These are phyloP conservation scores for Cetraspora pellucida DNA, from an alignment of 192 early-diverging fungal genomes.

Conservation along the genomic window DNA sequence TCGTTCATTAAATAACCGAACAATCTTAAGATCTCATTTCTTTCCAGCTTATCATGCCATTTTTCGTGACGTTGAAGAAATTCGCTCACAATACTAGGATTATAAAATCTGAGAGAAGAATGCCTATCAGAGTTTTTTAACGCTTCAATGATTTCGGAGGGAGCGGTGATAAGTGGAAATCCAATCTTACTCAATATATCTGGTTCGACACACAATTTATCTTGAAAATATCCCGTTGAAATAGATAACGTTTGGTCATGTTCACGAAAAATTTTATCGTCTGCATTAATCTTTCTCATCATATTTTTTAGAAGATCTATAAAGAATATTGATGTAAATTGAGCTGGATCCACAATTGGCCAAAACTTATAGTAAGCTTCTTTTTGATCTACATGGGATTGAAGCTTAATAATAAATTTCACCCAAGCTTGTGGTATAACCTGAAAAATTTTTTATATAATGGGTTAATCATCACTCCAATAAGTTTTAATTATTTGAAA, in stretches of 20 bases:
- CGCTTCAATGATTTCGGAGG: neutral
- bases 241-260: neutral
- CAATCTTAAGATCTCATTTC: neutral
- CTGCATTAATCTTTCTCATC: neutral
- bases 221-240: neutral
- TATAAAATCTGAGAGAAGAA: neutral
- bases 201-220: neutral
- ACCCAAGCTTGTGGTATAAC: neutral
- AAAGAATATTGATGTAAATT: neutral
- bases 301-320: neutral
- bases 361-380: neutral
- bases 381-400: neutral
- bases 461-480: no score
- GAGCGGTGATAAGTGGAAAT: neutral
- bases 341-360: neutral
- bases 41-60: constrained; percentile 5
- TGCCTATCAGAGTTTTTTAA: neutral
- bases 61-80: neutral
- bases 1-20: neutral
- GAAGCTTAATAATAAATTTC: neutral
- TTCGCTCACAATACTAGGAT: neutral
- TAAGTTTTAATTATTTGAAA: no score
- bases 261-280: neutral
- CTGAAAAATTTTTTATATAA: no score
- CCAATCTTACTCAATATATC: neutral